Percentiles rank a stretch among this genome's conserved stretches.
Conservation (phyloP, 805 yeast species). For the Tetrapisispora namnaoensis region DNA sequence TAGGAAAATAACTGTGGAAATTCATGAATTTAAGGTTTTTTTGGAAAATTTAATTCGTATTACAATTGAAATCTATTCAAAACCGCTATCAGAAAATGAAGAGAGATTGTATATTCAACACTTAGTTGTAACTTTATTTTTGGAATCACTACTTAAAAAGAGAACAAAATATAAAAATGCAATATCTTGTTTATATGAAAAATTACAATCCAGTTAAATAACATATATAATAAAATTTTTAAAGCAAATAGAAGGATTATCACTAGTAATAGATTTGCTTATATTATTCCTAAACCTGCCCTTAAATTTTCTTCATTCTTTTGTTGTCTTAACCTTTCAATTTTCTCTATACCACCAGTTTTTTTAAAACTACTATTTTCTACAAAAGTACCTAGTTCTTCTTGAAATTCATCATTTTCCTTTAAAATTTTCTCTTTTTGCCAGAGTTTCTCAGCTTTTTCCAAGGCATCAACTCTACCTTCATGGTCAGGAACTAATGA, state of each 20-base stretch:
- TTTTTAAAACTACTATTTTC: conserved; percentile 65
- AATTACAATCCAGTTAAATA: background rate
- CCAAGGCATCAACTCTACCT: conserved; percentile 76
- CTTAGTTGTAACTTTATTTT: background rate
- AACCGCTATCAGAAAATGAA: background rate
- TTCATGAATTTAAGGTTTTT: background rate
- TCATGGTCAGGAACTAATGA: conserved; percentile 79
- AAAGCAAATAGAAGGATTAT: background rate
- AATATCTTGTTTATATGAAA: conserved; percentile 1
- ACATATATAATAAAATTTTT: background rate
- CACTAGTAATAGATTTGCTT: background rate
- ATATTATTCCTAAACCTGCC: conserved; percentile 31
- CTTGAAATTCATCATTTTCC: conserved; percentile 58
- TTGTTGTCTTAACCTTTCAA: conserved; percentile 56
- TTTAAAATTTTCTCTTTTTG: conserved; percentile 55
- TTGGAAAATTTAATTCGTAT: background rate
- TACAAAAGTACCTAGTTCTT: conserved; percentile 79
- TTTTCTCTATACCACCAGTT: conserved; percentile 83
- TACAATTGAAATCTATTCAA: background rate
- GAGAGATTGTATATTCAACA: background rate
- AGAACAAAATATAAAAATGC: conserved; percentile 2
- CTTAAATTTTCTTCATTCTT: conserved; percentile 67
- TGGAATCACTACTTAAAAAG: background rate
- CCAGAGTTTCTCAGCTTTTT: conserved; percentile 73
- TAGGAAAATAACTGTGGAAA: background rate